phyloP scores from a whole-genome alignment of 495 filamentous ascomycete species.

The Pyrenopolyporus hunteri region DNA sequence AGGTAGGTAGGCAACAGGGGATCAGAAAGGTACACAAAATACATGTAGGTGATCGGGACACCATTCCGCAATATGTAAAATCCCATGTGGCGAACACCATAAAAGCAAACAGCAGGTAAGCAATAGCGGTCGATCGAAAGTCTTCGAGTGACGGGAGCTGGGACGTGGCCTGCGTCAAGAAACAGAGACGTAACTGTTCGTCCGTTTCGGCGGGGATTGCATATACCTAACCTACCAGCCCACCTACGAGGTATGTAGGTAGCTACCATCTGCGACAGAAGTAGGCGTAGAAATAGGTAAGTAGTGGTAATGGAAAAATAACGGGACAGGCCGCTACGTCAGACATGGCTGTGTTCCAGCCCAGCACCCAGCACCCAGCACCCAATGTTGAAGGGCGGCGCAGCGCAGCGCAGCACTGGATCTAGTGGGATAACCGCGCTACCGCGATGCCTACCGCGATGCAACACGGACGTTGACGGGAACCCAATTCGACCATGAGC shows the following conservation, averaged over 20 bases:
- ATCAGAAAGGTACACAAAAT: conserved; percentile 8
- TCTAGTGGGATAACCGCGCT: conserved; percentile 21
- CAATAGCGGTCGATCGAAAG: too few species aligned
- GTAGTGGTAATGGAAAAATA: too few species aligned
- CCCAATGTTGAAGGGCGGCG: conserved; percentile 20
- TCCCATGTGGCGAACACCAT: background rate
- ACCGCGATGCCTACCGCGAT: conserved; percentile 20
- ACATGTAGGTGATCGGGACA: background rate
- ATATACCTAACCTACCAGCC: too few species aligned
- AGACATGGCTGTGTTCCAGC: too few species aligned
- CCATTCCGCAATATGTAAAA: background rate
- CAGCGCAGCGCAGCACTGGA: conserved; percentile 27
- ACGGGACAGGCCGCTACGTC: background rate
- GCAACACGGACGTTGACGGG: conserved; percentile 16
- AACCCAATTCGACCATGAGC: background rate
- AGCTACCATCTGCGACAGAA: too few species aligned
- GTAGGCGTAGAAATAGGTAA: too few species aligned
- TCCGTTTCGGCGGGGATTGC: too few species aligned
- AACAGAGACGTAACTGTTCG: conserved; percentile 5
- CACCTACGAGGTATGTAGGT: too few species aligned
- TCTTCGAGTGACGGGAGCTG: conserved; percentile 4
- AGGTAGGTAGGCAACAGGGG: too few species aligned
- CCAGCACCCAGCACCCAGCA: background rate
- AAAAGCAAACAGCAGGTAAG: background rate
- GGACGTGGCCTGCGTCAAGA: conserved; percentile 15